These are phyloP conservation scores for Nemania sp. DNA, from an alignment of 2,329 filamentous ascomycete genomes.

Conservation along the genomic window DNA sequence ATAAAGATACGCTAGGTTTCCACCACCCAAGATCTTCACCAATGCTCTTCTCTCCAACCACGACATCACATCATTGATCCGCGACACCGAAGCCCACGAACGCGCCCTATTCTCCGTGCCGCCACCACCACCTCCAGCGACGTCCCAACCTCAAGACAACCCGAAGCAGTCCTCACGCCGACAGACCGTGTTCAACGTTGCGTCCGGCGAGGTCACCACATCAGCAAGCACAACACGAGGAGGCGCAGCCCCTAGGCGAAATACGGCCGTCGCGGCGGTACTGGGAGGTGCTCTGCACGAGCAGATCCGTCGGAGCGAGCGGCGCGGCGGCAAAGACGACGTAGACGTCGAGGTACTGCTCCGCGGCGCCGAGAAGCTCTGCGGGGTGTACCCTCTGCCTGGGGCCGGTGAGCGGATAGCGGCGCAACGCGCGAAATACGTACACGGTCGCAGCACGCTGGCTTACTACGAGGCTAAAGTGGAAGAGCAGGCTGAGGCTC, in stretches of 20 bases:
- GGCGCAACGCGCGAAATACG: slow-evolving; percentile 76
- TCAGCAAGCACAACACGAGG: slow-evolving; percentile 59
- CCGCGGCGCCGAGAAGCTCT: slow-evolving; percentile 88
- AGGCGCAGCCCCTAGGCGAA: slow-evolving; percentile 69
- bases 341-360: slow-evolving; percentile 89
- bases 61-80: slow-evolving; percentile 94
- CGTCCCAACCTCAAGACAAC: slow-evolving; percentile 60
- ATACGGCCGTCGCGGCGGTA: slow-evolving; percentile 90
- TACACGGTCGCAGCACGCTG: slow-evolving; percentile 78
- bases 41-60: slow-evolving; percentile 88
- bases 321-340: slow-evolving; percentile 70
- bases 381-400: slow-evolving; percentile 84
- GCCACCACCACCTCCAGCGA: slow-evolving; percentile 67
- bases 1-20: slow-evolving; percentile 71
- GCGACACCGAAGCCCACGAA: slow-evolving; percentile 94
- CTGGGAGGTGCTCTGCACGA: slow-evolving; percentile 89
- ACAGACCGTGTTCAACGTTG: slow-evolving; percentile 75
- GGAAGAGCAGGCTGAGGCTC: slow-evolving; percentile 77
- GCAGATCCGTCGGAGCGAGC: slow-evolving; percentile 72
- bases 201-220: slow-evolving; percentile 71
- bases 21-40: slow-evolving; percentile 92
- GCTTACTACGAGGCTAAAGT: slow-evolving; percentile 85
- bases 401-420: slow-evolving; percentile 83
- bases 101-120: slow-evolving; percentile 94
- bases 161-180: slow-evolving; percentile 62